Evolutionary conservation across 139 green algal species (phyloP).

Genomic region (Chlorella sp.): DNA sequence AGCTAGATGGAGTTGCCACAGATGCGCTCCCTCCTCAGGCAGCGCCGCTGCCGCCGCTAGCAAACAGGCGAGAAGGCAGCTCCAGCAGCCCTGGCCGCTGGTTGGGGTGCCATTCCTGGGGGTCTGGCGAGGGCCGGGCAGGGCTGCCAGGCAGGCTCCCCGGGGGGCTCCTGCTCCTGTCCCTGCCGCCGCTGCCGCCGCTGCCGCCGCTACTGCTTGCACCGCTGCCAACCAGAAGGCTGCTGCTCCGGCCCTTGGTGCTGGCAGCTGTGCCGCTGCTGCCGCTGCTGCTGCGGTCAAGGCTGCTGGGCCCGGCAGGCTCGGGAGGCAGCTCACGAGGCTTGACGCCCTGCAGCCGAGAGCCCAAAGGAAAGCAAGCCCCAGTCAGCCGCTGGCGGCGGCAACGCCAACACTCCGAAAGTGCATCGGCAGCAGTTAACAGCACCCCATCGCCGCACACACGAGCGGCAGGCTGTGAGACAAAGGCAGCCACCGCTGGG

Average conservation of each 20-base stretch:
- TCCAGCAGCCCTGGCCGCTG: slow-evolving; percentile 15
- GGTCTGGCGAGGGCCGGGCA: not conserved
- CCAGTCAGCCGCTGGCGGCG: not conserved
- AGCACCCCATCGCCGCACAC: not conserved
- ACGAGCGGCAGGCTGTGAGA: not conserved
- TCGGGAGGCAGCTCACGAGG: not conserved
- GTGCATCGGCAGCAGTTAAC: not conserved
- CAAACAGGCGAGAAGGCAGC: slow-evolving; percentile 28
- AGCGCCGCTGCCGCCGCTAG: not conserved
- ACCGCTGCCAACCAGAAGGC: not conserved
- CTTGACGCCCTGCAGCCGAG: not conserved
- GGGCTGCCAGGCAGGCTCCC: not conserved
- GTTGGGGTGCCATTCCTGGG: slow-evolving; percentile 31
- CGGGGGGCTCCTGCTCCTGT: not conserved
- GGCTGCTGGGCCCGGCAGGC: not conserved
- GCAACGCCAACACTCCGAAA: no score
- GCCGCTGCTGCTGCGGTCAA: not conserved
- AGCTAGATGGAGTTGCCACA: no score
- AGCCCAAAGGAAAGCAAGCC: not conserved
- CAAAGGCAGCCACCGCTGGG: not conserved
- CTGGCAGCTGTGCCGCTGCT: not conserved
- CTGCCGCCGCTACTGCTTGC: not conserved
- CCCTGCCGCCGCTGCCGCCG: not conserved
- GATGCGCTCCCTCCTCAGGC: not conserved
- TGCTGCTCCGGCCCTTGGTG: no score